Percentiles rank a stretch among this genome's conserved stretches.
phyloP scores from a whole-genome alignment of 805 yeast genomes.

The Yarrowia alimentaria region DNA sequence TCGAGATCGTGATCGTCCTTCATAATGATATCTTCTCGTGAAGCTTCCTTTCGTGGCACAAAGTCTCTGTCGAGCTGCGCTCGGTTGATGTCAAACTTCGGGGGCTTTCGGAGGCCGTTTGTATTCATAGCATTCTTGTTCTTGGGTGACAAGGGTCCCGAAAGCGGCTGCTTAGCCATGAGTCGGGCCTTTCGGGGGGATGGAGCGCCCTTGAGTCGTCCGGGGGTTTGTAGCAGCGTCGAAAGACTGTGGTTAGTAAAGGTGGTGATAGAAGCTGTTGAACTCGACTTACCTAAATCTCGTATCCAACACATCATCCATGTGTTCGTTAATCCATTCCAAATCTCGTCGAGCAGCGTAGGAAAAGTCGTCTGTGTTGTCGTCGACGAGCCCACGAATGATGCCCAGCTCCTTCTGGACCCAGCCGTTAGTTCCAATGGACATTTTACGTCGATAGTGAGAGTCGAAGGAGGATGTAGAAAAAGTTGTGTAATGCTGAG shows the following conservation, averaged over 20 bases:
- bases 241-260: conserved; percentile 10
- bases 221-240: conserved; percentile 35
- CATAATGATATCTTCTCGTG: too few relatives aligned
- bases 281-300: conserved; percentile 34
- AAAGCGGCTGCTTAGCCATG: conserved; percentile 4
- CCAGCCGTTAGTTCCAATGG: conserved; percentile 53
- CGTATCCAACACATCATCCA: conserved; percentile 40
- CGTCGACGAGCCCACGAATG: conserved; percentile 43
- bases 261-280: too few relatives aligned
- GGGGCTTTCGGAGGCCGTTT: conserved; percentile 4
- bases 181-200: conserved; percentile 31
- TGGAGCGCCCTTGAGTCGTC: conserved; percentile 31
- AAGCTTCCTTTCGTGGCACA: not conserved
- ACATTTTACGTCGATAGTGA: not conserved
- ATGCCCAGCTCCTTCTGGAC: conserved; percentile 47
- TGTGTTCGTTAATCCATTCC: conserved; percentile 46
- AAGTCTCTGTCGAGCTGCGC: not conserved
- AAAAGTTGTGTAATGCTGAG: not conserved
- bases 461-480: too few relatives aligned
- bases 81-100: not conserved
- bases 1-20: too few relatives aligned
- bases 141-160: conserved; percentile 21
- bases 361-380: conserved; percentile 45
- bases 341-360: conserved; percentile 44
- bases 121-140: conserved; percentile 19